phyloP scores from a whole-genome alignment of 257 asterid species.

The Sherardia arvensis region DNA sequence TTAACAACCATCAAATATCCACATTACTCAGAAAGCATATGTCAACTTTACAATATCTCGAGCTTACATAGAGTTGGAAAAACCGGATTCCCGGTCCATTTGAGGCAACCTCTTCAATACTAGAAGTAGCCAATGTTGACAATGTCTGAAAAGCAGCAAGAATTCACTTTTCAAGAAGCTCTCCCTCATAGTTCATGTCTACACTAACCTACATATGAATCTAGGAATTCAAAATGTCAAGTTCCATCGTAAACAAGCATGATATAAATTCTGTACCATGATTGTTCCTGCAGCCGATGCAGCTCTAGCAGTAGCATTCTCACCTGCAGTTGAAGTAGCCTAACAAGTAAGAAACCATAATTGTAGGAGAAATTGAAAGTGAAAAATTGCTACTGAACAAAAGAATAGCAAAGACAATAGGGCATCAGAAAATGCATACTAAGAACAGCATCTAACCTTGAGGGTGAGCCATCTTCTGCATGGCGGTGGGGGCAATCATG shows the following conservation, averaged over 20 bases:
- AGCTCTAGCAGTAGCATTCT: slow-evolving; percentile 96
- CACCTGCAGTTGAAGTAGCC: slow-evolving; percentile 48
- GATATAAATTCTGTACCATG: slow-evolving; percentile 48
- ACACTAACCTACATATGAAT: not conserved
- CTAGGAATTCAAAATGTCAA: not conserved
- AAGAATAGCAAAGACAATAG: not conserved
- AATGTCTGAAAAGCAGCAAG: slow-evolving; percentile 70
- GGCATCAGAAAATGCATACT: not conserved
- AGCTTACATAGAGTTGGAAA: slow-evolving; percentile 42
- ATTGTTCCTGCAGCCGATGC: slow-evolving; percentile 94
- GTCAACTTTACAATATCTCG: not conserved
- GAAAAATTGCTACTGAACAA: not conserved
- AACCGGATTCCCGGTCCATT: slow-evolving; percentile 45
- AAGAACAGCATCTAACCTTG: slow-evolving; percentile 38
- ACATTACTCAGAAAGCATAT: not conserved
- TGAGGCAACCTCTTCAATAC: slow-evolving; percentile 94
- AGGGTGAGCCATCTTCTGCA: slow-evolving; percentile 99
- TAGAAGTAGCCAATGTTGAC: slow-evolving; percentile 53
- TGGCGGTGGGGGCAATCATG: slow-evolving; percentile 92
- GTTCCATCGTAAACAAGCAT: not conserved
- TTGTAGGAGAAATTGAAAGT: not conserved
- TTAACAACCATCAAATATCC: not conserved
- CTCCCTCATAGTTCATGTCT: not conserved
- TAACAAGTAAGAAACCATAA: slow-evolving; percentile 11
- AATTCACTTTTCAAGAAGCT: not conserved